These are phyloP conservation scores for Nepenthes mirabilis DNA, from an alignment of 148 eudicot species.

Conservation along the genomic window DNA sequence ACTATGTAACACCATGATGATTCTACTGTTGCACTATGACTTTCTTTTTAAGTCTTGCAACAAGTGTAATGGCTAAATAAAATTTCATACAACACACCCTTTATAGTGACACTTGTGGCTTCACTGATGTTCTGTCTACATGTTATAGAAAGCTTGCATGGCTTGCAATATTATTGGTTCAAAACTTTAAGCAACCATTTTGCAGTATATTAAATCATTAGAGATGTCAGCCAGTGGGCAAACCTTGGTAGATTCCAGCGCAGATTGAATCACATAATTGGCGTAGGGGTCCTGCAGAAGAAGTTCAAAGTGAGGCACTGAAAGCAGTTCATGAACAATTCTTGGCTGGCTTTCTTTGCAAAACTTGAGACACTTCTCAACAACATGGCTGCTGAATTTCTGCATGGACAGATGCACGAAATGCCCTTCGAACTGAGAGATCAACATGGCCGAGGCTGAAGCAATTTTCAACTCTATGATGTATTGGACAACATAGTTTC, in stretches of 20 bases:
- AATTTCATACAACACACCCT: no score
- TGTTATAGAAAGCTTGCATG: no score
- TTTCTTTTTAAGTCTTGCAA: no score
- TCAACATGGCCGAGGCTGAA: constrained; percentile 25
- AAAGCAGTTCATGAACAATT: constrained; percentile 52
- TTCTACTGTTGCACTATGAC: no score
- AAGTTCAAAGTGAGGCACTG: constrained; percentile 50
- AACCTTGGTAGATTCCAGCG: constrained; percentile 55
- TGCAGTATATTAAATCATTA: background rate
- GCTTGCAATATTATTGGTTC: background rate
- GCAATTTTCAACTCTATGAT: constrained; percentile 45
- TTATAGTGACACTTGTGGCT: no score
- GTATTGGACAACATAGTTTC: constrained; percentile 69
- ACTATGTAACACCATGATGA: no score
- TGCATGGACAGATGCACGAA: constrained; percentile 46
- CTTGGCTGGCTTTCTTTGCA: constrained; percentile 33
- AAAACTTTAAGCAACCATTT: background rate
- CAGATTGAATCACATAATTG: constrained; percentile 61
- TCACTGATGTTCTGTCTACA: no score
- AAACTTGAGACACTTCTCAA: constrained; percentile 42
- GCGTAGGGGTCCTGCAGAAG: constrained; percentile 72
- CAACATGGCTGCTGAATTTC: constrained; percentile 77
- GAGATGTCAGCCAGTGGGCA: background rate
- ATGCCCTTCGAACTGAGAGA: constrained; percentile 45
- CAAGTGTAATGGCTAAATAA: no score